Conservation (phyloP, 192 early-diverging fungal genomes). For the Spizellomyces sp. region DNA sequence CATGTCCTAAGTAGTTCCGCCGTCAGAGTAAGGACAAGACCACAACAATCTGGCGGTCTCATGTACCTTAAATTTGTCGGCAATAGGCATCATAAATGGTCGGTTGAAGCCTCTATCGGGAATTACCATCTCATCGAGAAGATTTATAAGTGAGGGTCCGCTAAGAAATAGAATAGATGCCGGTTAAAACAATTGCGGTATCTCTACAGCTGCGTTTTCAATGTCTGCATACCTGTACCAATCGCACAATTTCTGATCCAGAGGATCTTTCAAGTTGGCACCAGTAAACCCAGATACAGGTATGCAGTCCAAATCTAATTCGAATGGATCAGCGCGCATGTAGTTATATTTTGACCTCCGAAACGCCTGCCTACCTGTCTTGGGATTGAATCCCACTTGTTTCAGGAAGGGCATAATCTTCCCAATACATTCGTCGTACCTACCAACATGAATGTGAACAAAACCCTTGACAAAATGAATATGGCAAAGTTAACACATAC, state of each 20-base stretch:
- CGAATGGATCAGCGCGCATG: neutral
- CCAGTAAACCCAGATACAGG: constrained; percentile 98
- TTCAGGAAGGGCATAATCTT: constrained; percentile 93
- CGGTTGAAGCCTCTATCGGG: constrained; percentile 85
- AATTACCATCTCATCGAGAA: constrained; percentile 79
- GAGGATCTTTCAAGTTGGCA: constrained; percentile 90
- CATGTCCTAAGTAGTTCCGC: constrained; percentile 71
- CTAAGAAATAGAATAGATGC: constrained; percentile 24
- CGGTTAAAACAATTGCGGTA: neutral
- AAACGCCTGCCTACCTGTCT: constrained; percentile 53
- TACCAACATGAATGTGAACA: neutral
- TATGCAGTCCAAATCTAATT: constrained; percentile 76
- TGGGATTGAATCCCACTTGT: constrained; percentile 85
- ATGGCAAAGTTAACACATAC: constrained; percentile 1
- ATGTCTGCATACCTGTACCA: constrained; percentile 32
- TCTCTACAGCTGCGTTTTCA: neutral
- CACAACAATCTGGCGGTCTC: constrained; percentile 6
- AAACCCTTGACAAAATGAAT: neutral
- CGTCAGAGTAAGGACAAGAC: neutral
- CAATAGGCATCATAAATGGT: constrained; percentile 91
- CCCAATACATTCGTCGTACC: constrained; percentile 86
- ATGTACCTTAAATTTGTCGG: constrained; percentile 85
- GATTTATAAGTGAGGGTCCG: constrained; percentile 88
- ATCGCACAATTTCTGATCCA: constrained; percentile 49
- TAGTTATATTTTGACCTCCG: neutral